Conservation (phyloP, 208 protist species). For the Wallacemonas rigidus region DNA sequence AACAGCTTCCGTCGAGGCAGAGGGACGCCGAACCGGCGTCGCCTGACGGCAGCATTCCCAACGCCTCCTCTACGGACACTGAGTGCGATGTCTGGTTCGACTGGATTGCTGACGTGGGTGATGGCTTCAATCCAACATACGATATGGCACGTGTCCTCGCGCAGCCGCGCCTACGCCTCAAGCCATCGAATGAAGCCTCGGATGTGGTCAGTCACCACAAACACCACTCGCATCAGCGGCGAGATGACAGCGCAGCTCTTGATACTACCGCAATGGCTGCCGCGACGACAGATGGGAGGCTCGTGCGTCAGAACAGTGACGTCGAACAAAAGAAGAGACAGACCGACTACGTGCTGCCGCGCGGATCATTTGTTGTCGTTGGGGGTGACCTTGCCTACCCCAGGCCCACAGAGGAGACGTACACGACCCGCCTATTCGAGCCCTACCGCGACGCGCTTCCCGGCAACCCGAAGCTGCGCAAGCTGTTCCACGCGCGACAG, state of each 20-base stretch:
- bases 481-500: conserved; percentile 49
- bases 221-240: not conserved
- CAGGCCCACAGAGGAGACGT: conserved; percentile 69
- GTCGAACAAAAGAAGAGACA: not conserved
- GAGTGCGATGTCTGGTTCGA: conserved; percentile 70
- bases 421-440: conserved; percentile 71
- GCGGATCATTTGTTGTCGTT: conserved; percentile 76
- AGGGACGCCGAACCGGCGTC: not conserved
- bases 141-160: conserved; percentile 76
- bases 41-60: not conserved
- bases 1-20: conserved; percentile 2
- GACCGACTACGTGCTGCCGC: conserved; percentile 37
- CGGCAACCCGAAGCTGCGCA: conserved; percentile 42
- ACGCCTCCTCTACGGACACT: not conserved
- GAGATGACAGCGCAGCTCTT: not conserved
- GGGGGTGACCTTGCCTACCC: conserved; percentile 89
- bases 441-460: conserved; percentile 70
- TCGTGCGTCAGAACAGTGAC: not conserved
- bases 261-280: not conserved
- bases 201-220: not conserved
- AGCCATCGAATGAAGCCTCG: conserved; percentile 10
- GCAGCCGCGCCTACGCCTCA: conserved; percentile 49
- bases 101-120: conserved; percentile 83
- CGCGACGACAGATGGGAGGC: not conserved
- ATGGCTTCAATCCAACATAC: conserved; percentile 90